Percentiles rank a stretch among this genome's conserved stretches.
phyloP scores from a whole-genome alignment of 768 basidiomycete species.

The Pulveroboletus sp. region DNA sequence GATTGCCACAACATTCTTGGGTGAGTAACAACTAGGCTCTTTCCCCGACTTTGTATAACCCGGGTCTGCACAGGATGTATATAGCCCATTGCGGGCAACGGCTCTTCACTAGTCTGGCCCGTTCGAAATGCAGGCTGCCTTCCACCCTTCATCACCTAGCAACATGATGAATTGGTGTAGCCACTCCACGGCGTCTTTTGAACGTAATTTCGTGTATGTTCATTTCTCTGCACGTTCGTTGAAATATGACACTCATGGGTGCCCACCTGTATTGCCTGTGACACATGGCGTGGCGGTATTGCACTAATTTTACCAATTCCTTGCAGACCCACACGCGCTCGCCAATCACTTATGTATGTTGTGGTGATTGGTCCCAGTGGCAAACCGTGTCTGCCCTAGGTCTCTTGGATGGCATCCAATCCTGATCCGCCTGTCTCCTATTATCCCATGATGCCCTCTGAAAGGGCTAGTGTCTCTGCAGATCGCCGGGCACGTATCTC shows the following conservation, averaged over 20 bases:
- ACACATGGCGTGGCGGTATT: constrained; percentile 21
- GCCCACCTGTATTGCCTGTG: background rate
- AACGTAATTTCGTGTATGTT: constrained; percentile 21
- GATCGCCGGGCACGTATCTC: constrained; percentile 3
- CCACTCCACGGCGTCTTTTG: constrained; percentile 7
- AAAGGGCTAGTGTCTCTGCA: background rate
- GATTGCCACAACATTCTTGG: background rate
- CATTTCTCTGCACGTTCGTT: background rate
- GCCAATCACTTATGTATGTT: constrained; percentile 46
- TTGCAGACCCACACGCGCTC: constrained; percentile 45
- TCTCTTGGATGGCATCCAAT: background rate
- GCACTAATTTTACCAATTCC: constrained; percentile 40
- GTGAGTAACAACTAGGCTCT: background rate
- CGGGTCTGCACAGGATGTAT: background rate
- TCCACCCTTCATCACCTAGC: constrained; percentile 8
- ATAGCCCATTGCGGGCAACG: background rate
- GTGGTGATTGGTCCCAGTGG: constrained; percentile 28
- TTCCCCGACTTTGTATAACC: background rate
- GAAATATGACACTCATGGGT: background rate
- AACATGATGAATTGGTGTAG: constrained; percentile 7
- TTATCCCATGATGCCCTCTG: background rate
- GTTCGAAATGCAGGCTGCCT: background rate
- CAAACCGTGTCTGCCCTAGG: constrained; percentile 30
- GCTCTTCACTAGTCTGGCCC: background rate
- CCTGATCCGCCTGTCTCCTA: background rate